Conservation (phyloP, 129 eudicot species). For the Pittosporum tobira region DNA sequence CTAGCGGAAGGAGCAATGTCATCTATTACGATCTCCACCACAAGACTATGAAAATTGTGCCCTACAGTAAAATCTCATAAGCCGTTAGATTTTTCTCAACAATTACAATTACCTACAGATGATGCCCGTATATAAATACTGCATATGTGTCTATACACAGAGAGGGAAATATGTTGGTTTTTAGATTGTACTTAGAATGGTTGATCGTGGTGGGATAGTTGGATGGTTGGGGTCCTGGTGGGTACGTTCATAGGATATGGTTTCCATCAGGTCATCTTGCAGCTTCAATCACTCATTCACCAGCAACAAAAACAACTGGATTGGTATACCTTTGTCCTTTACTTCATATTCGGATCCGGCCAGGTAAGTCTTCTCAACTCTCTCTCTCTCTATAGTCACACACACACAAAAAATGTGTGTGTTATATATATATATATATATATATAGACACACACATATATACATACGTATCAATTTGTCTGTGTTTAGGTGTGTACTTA, state of each 20-base stretch:
- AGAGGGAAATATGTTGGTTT: not conserved
- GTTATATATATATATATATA: not conserved
- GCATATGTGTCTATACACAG: not conserved
- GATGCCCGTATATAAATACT: too few relatives aligned
- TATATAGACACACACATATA: not conserved
- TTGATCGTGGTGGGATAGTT: not conserved
- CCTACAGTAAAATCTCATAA: too few relatives aligned
- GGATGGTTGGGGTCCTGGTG: slow-evolving; percentile 2
- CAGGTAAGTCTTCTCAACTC: not conserved
- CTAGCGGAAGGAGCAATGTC: too few relatives aligned
- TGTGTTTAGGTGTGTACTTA: not conserved
- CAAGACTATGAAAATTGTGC: too few relatives aligned
- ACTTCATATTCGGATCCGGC: not conserved
- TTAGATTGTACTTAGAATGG: too few relatives aligned
- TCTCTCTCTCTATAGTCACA: not conserved
- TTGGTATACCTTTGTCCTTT: not conserved
- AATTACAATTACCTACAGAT: too few relatives aligned
- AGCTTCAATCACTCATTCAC: slow-evolving; percentile 56
- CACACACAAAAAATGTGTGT: too few relatives aligned
- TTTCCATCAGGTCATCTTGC: slow-evolving; percentile 54
- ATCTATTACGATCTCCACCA: too few relatives aligned
- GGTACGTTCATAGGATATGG: slow-evolving; percentile 4
- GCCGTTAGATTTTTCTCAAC: too few relatives aligned
- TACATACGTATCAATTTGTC: not conserved
- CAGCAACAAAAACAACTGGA: slow-evolving; percentile 16